These are phyloP conservation scores for Diplodia mutila DNA, from an alignment of 2,329 filamentous ascomycete species.

Conservation along the genomic window DNA sequence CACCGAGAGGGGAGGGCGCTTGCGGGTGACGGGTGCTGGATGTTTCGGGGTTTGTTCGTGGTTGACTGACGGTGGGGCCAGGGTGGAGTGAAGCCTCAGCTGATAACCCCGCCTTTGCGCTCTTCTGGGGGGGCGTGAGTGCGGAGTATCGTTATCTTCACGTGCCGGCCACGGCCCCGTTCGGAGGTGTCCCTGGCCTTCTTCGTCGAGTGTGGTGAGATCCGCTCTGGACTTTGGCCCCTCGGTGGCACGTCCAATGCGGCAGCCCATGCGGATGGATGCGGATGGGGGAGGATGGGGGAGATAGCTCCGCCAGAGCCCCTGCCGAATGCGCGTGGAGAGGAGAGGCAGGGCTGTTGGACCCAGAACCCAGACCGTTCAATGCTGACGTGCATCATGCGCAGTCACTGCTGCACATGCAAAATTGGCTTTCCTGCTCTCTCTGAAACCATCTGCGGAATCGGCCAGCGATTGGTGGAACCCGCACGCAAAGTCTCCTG, in stretches of 20 bases:
- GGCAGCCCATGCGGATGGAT: not conserved
- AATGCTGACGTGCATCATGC: slow-evolving; percentile 16
- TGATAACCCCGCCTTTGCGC: slow-evolving; percentile 9
- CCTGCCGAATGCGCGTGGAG: not conserved
- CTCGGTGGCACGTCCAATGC: too few relatives aligned
- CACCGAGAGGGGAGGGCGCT: not conserved
- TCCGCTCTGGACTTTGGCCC: too few relatives aligned
- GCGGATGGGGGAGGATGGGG: slow-evolving; percentile 4
- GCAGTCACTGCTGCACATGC: not conserved
- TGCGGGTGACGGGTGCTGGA: not conserved
- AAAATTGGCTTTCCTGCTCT: slow-evolving; percentile 3
- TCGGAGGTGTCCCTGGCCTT: not conserved
- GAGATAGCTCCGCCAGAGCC: not conserved
- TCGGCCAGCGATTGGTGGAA: not conserved
- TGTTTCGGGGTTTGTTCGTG: not conserved
- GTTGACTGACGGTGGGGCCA: slow-evolving; percentile 14
- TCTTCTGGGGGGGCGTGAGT: not conserved
- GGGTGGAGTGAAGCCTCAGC: slow-evolving; percentile 6
- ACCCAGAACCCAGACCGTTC: too few relatives aligned
- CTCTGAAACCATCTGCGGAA: not conserved
- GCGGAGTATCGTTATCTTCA: slow-evolving; percentile 16
- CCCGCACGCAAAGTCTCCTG: slow-evolving; percentile 1
- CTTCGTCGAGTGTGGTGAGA: too few relatives aligned
- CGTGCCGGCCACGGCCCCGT: not conserved
- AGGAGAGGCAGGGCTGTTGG: too few relatives aligned